Base-by-base conservation (phyloP, 345 rosid genomes). In the Populus davidiana region DNA sequence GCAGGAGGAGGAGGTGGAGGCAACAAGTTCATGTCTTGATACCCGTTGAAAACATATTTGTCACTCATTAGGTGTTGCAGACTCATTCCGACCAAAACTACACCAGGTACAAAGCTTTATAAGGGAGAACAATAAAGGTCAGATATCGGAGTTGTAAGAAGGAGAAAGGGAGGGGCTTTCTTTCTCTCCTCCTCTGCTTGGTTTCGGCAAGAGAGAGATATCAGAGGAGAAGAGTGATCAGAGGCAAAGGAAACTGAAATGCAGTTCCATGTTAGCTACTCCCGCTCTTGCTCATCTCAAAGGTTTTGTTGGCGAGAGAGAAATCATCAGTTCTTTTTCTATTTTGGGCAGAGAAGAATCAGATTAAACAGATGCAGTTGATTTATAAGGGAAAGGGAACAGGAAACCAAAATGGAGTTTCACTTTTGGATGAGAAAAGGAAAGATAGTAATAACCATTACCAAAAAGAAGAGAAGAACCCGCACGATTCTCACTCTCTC, bases 41-140 rank as follows among this genome's bases (percentile, higher is more conserved):
- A 70, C 44, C 77, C 81, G 72, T 38, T 49, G 67, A 77, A 84
- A 50, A 66, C 72, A 54, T 66, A 50, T 29, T 21, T 78, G 31
- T 67, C 85, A 65, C 44, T 21, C 47, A 50, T 80, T 47, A 78
- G 67, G 29, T 44, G 70, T 41, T 71, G 78, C 4, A 56, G 81
- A 83, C 76, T 85, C 91, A 88, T 86, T 79, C 73, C 74, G 69
- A 70, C 73, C 59, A 63, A 56, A 56, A 66, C 20, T 10, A 56
- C 39, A 61, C 6, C 20, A 16, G 29, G 31, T 6, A 74, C 29
- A 79, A 74, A 33, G 82, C 56, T 25, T 69, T 5, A 17, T 10
- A 27, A 69, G 50, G 21, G 61, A 29, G 56, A 21, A 67, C 25
- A 23, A 6, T 50, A 79, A 73, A 43, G 73, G 2, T 27, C 18